Evolutionary conservation across 352 stramenopile genomes (phyloP).

Genomic region (Pythium graminicola): DNA sequence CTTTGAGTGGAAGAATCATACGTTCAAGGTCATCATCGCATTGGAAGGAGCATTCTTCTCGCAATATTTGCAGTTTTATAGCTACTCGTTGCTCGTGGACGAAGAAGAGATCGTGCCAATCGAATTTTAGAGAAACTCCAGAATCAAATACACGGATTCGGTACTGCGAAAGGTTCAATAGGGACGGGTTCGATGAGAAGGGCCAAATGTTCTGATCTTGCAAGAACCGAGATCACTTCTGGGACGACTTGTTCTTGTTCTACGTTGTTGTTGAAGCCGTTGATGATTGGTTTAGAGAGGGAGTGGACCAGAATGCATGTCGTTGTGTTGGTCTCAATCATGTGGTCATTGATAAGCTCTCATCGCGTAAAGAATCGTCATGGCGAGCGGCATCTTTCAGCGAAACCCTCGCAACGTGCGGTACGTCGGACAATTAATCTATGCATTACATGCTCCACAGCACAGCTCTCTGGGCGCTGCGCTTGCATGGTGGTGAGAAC

Average conservation of each 20-base stretch:
- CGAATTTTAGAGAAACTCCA: slow-evolving; percentile 26
- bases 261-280: too few species aligned
- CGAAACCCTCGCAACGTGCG: slow-evolving; percentile 25
- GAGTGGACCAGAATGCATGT: too few species aligned
- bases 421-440: too few species aligned
- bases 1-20: slow-evolving; percentile 59
- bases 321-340: too few species aligned
- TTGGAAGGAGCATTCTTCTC: slow-evolving; percentile 82
- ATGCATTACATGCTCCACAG: too few species aligned
- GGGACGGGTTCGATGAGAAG: too few species aligned
- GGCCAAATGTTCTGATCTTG: too few species aligned
- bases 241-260: too few species aligned
- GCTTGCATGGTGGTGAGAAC: not conserved
- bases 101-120: slow-evolving; percentile 61
- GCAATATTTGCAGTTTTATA: slow-evolving; percentile 79
- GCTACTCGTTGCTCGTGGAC: slow-evolving; percentile 73
- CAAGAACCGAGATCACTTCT: too few species aligned
- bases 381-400: slow-evolving; percentile 21
- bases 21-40: slow-evolving; percentile 69
- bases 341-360: not conserved
- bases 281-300: too few species aligned
- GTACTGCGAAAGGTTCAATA: too few species aligned
- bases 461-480: not conserved
- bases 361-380: not conserved
- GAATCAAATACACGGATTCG: too few species aligned